Evolutionary conservation across 805 yeast genomes (phyloP).

Genomic region (Diddensiella caesifluorescens): DNA sequence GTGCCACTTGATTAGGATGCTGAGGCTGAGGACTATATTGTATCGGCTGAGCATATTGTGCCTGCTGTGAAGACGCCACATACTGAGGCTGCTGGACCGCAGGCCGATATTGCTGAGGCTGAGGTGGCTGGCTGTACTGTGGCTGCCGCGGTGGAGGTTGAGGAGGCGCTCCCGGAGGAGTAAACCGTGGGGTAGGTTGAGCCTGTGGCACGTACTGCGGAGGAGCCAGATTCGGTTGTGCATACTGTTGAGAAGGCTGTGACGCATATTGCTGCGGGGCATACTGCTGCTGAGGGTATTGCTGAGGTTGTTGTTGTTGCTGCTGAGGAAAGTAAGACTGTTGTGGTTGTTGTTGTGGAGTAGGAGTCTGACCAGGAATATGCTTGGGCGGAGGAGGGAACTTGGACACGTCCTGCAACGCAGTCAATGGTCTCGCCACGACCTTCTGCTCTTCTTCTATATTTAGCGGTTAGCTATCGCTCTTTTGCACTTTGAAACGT

Average conservation of each 20-base stretch:
- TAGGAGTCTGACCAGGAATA: slow-evolving; percentile 24
- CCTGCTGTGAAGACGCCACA: slow-evolving; percentile 14
- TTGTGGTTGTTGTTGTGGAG: no score
- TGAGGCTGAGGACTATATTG: no score
- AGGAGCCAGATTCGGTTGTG: slow-evolving; percentile 10
- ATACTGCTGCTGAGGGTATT: slow-evolving; percentile 7
- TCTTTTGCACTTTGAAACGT: no score
- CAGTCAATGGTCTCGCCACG: slow-evolving; percentile 28
- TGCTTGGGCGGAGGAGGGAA: slow-evolving; percentile 46
- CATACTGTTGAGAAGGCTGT: slow-evolving; percentile 2
- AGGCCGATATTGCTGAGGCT: slow-evolving; percentile 11
- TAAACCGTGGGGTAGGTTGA: slow-evolving; percentile 6
- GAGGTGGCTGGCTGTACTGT: slow-evolving; percentile 13
- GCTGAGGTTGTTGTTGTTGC: slow-evolving; percentile 11
- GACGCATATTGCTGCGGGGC: not conserved
- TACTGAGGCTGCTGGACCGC: slow-evolving; percentile 13
- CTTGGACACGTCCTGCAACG: slow-evolving; percentile 32
- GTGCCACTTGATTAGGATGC: slow-evolving; percentile 10
- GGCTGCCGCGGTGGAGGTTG: slow-evolving; percentile 14
- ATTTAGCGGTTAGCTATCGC: no score
- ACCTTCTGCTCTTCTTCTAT: slow-evolving; percentile 10
- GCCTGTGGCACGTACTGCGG: slow-evolving; percentile 15
- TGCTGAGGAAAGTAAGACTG: not conserved
- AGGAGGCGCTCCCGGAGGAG: slow-evolving; percentile 13
- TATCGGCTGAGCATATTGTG: slow-evolving; percentile 19